A percentile compares a stretch with the other conserved stretches of the same genome.
Evolutionary conservation across 176 grass and related monocot species (phyloP).

Genomic region (Metroxylon sagu): DNA sequence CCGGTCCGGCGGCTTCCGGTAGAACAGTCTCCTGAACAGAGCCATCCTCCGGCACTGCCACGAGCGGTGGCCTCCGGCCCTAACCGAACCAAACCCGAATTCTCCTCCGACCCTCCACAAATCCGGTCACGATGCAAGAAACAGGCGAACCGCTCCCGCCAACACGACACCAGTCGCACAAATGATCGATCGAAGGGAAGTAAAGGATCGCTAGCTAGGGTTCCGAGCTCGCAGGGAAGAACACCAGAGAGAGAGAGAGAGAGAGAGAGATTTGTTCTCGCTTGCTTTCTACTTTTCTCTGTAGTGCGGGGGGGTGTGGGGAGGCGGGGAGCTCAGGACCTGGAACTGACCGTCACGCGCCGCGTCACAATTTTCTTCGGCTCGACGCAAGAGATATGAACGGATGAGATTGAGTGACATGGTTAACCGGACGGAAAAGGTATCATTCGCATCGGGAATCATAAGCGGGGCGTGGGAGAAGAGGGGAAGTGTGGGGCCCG

Average conservation of each 20-base stretch:
- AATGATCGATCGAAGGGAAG: not conserved
- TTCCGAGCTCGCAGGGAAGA: not conserved
- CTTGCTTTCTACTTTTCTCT: slow-evolving; percentile 15
- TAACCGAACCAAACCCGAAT: slow-evolving; percentile 10
- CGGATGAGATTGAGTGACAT: too few relatives aligned
- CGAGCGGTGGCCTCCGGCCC: slow-evolving; percentile 12
- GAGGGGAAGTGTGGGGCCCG: too few relatives aligned
- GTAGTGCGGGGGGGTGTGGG: not conserved
- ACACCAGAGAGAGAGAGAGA: not conserved
- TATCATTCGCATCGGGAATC: too few relatives aligned
- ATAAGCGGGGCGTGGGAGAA: too few relatives aligned
- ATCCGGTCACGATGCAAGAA: not conserved
- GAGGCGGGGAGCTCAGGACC: too few relatives aligned
- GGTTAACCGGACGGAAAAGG: too few relatives aligned
- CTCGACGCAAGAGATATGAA: too few relatives aligned
- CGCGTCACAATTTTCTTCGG: too few relatives aligned
- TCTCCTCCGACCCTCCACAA: not conserved
- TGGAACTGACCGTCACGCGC: too few relatives aligned
- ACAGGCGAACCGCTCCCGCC: too few relatives aligned
- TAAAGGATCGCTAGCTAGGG: not conserved
- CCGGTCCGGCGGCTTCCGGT: slow-evolving; percentile 21
- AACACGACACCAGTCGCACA: not conserved
- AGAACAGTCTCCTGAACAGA: slow-evolving; percentile 27
- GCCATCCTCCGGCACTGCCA: slow-evolving; percentile 20
- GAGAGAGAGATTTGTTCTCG: slow-evolving; percentile 3